Evolutionary conservation across 345 rosid species (phyloP).

Genomic region (Toxicodendron radicans): DNA sequence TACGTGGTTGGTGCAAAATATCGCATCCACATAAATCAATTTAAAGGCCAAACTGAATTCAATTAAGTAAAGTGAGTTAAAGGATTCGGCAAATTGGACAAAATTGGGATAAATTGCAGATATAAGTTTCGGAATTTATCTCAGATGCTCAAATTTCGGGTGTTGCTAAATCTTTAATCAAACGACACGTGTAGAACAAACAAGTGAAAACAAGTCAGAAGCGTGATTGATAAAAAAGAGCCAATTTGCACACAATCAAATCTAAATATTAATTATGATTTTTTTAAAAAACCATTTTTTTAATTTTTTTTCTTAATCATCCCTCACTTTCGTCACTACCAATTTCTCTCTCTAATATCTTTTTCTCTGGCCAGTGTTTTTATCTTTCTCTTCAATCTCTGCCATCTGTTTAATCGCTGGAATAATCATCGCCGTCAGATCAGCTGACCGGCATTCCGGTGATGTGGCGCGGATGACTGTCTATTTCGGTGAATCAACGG

Average conservation of each 20-base stretch:
- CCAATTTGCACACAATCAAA: background rate
- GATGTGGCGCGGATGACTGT: slow-evolving; percentile 18
- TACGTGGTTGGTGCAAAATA: too few relatives aligned
- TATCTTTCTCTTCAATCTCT: background rate
- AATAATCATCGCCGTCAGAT: slow-evolving; percentile 21
- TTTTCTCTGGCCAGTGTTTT: background rate
- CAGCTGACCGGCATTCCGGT: slow-evolving; percentile 23
- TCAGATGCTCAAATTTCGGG: too few relatives aligned
- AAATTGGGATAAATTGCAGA: too few relatives aligned
- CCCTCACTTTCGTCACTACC: slow-evolving; percentile 16
- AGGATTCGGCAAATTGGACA: too few relatives aligned
- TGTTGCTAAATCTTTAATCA: slow-evolving; percentile 15
- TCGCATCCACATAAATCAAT: too few relatives aligned
- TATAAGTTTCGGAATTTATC: too few relatives aligned
- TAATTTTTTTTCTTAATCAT: slow-evolving; percentile 7
- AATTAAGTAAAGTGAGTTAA: too few relatives aligned
- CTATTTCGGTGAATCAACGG: slow-evolving; percentile 7
- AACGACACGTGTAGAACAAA: slow-evolving; percentile 24
- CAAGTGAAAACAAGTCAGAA: background rate
- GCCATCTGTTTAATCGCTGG: slow-evolving; percentile 24
- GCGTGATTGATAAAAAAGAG: background rate
- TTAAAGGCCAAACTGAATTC: too few relatives aligned
- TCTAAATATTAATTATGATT: background rate
- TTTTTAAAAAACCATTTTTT: too few relatives aligned
- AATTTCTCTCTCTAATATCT: background rate